Base-by-base conservation (phyloP, 208 protist genomes). In the Leishmania mexicana region DNA sequence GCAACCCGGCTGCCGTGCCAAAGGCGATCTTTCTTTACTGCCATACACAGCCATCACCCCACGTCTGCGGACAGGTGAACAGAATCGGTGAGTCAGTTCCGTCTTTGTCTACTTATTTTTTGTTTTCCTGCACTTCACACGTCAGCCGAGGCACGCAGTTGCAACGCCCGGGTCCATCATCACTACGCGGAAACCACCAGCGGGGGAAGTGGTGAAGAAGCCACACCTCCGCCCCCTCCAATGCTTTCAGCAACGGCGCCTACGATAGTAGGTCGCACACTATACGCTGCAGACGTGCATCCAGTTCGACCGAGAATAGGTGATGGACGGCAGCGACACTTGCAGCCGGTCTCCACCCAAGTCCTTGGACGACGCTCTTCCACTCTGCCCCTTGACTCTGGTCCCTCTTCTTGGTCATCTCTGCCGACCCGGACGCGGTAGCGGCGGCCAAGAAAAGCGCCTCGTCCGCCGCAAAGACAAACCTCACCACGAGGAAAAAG, bases 381-480 rank as follows among this genome's bases (percentile, higher is more conserved):
- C 68, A 72, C 58, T 62, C 24, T 0, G 6, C 13, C 13, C 71
- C 53, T 54, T 62, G 45, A 4, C 53, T 1, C 17, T 45, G 51
- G 11, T 19, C 3, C 2, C 7, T 40, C 64, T 45, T 15, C 72
- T 71, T 42, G 35, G 7, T 3, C 35, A 42, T 45, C 11, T 8
- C 4, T 67, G 64, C 5, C 31, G 35, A 13, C 47, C 35, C 51
- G n/a, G 71, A 19, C 6, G 68, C n/a, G 28, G 31, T 45, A 15
- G 64, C 42, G 6, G 60, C 76, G 3, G 76, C 60, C 15, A 85
- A 8, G 53, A 90, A 93, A 78, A 70, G 70, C 49, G 75, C 79
- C 64, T 79, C 79, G 53, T 83, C 87, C 6, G 57, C 73, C 4
- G 40, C 49, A 76, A 88, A 88, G 21, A 89, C 17, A 83, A 92